Evolutionary conservation across 345 rosid species (phyloP).

Genomic region (Melastoma malabathricum): DNA sequence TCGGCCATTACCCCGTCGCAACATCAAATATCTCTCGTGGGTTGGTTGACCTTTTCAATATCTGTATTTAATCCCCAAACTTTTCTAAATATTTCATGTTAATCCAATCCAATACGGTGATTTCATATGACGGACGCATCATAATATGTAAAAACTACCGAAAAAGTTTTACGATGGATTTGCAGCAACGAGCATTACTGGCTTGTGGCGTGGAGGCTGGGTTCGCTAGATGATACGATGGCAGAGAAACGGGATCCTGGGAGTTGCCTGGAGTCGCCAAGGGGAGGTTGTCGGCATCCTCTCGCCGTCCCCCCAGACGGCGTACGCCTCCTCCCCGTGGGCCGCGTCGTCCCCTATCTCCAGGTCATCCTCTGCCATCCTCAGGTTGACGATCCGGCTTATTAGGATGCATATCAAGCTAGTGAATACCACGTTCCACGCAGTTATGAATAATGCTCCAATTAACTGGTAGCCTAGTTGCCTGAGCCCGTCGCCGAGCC

Average conservation of each 20-base stretch:
- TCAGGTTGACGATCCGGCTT: constrained; percentile 27
- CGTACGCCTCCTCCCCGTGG: constrained; percentile 55
- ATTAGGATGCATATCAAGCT: constrained; percentile 42
- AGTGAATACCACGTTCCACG: constrained; percentile 28
- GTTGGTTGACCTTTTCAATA: too few relatives aligned
- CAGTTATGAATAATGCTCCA: constrained; percentile 28
- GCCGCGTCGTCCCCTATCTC: constrained; percentile 55
- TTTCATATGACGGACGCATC: neutral
- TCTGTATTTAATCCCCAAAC: too few relatives aligned
- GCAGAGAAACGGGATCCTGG: constrained; percentile 17
- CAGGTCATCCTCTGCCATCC: constrained; percentile 45
- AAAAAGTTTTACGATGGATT: neutral
- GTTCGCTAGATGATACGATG: constrained; percentile 2
- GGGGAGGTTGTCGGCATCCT: constrained; percentile 7
- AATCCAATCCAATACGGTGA: neutral
- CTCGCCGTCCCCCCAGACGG: constrained; percentile 41
- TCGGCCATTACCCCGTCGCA: too few relatives aligned
- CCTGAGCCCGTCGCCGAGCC: constrained; percentile 9
- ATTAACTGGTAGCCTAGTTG: constrained; percentile 26
- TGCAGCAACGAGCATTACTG: constrained; percentile 5
- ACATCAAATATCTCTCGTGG: too few relatives aligned
- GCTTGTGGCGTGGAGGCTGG: neutral
- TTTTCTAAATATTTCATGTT: too few relatives aligned
- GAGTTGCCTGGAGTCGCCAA: constrained; percentile 6
- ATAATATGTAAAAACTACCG: neutral